phyloP scores from a whole-genome alignment of 2,329 filamentous ascomycete genomes.

The Ceratocystis colombiana region DNA sequence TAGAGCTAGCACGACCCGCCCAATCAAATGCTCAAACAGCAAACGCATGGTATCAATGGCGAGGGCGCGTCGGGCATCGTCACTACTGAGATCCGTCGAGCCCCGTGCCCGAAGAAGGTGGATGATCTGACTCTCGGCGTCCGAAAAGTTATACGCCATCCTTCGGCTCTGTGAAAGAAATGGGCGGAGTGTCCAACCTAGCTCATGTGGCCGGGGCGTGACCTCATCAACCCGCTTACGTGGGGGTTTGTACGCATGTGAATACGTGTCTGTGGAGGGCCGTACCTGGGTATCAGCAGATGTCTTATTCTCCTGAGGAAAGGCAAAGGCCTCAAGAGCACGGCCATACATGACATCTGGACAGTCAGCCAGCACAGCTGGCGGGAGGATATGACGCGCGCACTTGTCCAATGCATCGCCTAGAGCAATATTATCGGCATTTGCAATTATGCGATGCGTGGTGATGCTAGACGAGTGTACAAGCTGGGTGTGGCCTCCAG shows the following conservation, averaged over 20 bases:
- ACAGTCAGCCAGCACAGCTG: constrained; percentile 42
- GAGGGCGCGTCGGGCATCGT: constrained; percentile 53
- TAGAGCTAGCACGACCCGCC: constrained; percentile 53
- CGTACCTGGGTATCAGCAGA: constrained; percentile 9
- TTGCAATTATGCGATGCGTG: constrained; percentile 62
- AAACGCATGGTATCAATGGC: constrained; percentile 66
- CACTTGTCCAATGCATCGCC: constrained; percentile 85
- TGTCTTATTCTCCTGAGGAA: constrained; percentile 38
- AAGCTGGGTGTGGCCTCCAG: constrained; percentile 84
- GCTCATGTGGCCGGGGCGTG: constrained; percentile 34
- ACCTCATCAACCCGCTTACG: constrained; percentile 49
- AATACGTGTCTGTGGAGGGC: constrained; percentile 30
- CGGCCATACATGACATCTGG: constrained; percentile 69
- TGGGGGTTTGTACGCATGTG: constrained; percentile 47
- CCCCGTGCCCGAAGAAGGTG: constrained; percentile 39
- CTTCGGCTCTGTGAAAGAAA: constrained; percentile 51
- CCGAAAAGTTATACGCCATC: constrained; percentile 65
- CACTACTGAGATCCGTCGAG: constrained; percentile 32
- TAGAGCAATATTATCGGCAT: constrained; percentile 70
- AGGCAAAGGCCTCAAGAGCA: constrained; percentile 69
- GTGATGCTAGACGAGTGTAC: constrained; percentile 60
- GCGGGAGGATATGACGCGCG: constrained; percentile 64
- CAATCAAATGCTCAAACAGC: constrained; percentile 77
- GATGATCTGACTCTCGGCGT: constrained; percentile 56
- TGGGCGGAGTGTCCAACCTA: constrained; percentile 55